phyloP scores from a whole-genome alignment of 1,139 yeast genomes.

The Pichia sp. region DNA sequence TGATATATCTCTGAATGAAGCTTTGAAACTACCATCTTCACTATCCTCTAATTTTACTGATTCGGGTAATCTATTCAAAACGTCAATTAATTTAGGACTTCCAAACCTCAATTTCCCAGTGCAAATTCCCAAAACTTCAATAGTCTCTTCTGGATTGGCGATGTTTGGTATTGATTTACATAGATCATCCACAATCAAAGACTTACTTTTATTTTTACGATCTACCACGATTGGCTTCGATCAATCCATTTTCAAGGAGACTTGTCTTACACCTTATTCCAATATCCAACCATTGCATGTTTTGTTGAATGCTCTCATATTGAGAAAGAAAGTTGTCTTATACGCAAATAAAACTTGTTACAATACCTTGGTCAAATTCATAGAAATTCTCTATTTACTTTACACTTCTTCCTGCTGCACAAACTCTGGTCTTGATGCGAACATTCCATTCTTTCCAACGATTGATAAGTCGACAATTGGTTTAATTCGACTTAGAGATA shows the following conservation, averaged over 20 bases:
- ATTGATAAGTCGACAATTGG: constrained; percentile 47
- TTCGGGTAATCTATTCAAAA: constrained; percentile 16
- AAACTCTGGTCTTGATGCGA: constrained; percentile 33
- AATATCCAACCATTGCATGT: constrained; percentile 23
- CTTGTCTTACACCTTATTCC: constrained; percentile 18
- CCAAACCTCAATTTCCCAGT: constrained; percentile 23
- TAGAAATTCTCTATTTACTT: constrained; percentile 36
- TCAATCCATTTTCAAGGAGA: constrained; percentile 3
- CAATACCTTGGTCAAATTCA: constrained; percentile 41
- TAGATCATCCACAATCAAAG: constrained; percentile 16
- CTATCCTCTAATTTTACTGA: constrained; percentile 11
- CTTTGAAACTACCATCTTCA: constrained; percentile 10
- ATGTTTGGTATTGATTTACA: constrained; percentile 26
- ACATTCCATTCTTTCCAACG: constrained; percentile 41
- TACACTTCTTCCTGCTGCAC: constrained; percentile 22
- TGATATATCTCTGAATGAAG: constrained; percentile 10
- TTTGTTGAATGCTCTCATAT: constrained; percentile 41
- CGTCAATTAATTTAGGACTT: constrained; percentile 15
- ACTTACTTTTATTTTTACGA: constrained; percentile 7
- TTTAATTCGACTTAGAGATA: constrained; percentile 36
- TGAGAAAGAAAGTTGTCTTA: constrained; percentile 42
- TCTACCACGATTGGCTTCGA: not conserved
- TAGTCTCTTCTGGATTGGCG: constrained; percentile 19
- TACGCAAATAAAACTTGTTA: constrained; percentile 45
- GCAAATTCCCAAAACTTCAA: constrained; percentile 22